Evolutionary conservation across 176 grass and related monocot genomes (phyloP), one percentile per base, ranked within the genome.

Genomic region (Lolium perenne): DNA sequence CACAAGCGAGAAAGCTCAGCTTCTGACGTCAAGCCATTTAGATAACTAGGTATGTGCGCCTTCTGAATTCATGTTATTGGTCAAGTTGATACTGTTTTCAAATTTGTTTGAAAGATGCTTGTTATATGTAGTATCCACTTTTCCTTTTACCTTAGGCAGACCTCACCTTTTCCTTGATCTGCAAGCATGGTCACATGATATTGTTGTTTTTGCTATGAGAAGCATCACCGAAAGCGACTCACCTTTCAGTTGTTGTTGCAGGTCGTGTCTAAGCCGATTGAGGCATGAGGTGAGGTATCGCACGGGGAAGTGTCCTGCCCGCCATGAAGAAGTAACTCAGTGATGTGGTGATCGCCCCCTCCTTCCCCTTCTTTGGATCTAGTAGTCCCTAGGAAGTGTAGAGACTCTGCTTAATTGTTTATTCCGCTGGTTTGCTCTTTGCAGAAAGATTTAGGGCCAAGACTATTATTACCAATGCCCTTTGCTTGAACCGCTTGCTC

Each of bases 361-460:
- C 45, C 6, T 26, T 26, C 66, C 56, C 80, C 81, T 55, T 68
- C 66, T 60, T 40, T 84, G 89, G 89, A 48, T 75, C 79, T 76
- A 69, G 63, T 40, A 16, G 63, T 71, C 17, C 7, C 75, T 91
- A 84, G 86, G 45, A 55, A 76, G 38, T 77, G 76, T 76, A 92
- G 84, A 76, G 84, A 76, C 14, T 21, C 67, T 75, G 45, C 49
- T 38, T 63, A 71, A 80, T 90, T 67, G 38, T 60, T 76, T 26
- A 51, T 49, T 54, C 78, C 40, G 72, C 10, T 77, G 9, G 47
- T 78, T 82, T 64, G 40, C 12, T 55, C 71, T 93, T 82, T 82
- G 82, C 82, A 20, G 80, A 86, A 80, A 83, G 85, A 83, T 84
- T 70, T 56, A 86, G 50, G 29, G 86, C 79, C 86, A 91, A 83